These are phyloP conservation scores for Santalum album DNA, from an alignment of 164 flowering plant genomes.

Conservation along the genomic window DNA sequence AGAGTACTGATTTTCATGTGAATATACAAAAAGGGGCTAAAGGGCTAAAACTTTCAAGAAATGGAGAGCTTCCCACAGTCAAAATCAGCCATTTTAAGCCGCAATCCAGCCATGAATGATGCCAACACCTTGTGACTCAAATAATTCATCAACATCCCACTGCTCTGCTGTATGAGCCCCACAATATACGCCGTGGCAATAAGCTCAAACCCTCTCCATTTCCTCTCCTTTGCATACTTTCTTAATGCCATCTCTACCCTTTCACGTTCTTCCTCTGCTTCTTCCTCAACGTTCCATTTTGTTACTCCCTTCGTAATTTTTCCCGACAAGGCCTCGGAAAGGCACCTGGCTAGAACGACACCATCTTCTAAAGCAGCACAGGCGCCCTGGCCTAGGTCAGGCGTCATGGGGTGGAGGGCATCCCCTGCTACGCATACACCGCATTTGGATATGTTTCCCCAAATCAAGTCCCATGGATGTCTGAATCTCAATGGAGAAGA, in stretches of 20 bases:
- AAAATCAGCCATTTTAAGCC: conserved; percentile 26
- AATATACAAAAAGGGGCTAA: too few species aligned
- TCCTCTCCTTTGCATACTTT: conserved; percentile 41
- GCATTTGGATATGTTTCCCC: conserved; percentile 30
- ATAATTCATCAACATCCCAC: conserved; percentile 18
- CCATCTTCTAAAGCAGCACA: conserved; percentile 45
- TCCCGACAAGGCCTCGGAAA: conserved; percentile 27
- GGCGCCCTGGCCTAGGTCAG: conserved; percentile 45
- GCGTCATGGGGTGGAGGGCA: conserved; percentile 40
- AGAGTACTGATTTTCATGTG: too few species aligned
- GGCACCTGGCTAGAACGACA: conserved; percentile 37
- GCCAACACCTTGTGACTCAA: conserved; percentile 29
- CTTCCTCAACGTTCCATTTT: too few species aligned
- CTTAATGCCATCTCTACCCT: conserved; percentile 26
- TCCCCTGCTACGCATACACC: conserved; percentile 41
- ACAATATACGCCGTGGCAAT: conserved; percentile 27
- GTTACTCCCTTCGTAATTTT: not conserved
- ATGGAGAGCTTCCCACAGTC: conserved; percentile 35
- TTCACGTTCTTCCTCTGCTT: conserved; percentile 16
- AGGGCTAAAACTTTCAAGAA: conserved; percentile 10
- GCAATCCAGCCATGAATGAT: conserved; percentile 18
- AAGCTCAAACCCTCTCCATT: conserved; percentile 43
- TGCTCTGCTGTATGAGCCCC: conserved; percentile 32
- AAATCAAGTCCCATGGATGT: conserved; percentile 28
- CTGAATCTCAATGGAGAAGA: conserved; percentile 24